Evolutionary conservation across 805 yeast species (phyloP), one percentile per base, ranked within the genome.

Genomic region (Candida multigemmis): DNA sequence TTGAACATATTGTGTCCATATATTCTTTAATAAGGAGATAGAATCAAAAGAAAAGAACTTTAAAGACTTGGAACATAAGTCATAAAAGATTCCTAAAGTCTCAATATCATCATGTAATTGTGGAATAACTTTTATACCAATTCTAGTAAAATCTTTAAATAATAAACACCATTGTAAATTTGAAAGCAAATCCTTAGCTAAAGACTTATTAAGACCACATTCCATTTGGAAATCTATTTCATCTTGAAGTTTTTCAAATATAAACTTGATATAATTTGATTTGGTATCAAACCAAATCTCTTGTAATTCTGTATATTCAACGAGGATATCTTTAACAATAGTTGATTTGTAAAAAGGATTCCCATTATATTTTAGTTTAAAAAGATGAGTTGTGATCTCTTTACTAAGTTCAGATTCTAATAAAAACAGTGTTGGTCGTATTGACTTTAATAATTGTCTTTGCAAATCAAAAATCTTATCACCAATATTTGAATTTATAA

Each of bases 101-200:
- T n/a, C n/a, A n/a, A n/a, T n/a, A n/a, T n/a, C n/a, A n/a, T n/a
- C n/a, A n/a, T n/a, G n/a, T n/a, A n/a, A n/a, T n/a, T n/a, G n/a
- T n/a, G n/a, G n/a, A n/a, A n/a, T n/a, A n/a, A n/a, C n/a, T n/a
- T n/a, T n/a, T n/a, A n/a, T n/a, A n/a, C n/a, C n/a, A n/a, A n/a
- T 32, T 4, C 23, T 22, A 15, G 35, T 40, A 22, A 55, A 46
- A 23, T 53, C 49, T 2, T 27, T 28, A 23, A 60, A 53, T 1
- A 60, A 36, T 24, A 46, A 37, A 10, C 21, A 30, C 65, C 65
- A 59, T 16, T 39, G 42, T 15, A 60, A 34, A 21, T 46, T 41
- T 11, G 21, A 15, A 6, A 40, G 21, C 11, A 57, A 30, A 2
- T 32, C 32, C 3, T 43, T 31, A 11, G 39, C 26, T 26, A 55